Evolutionary conservation across 169 alveolate genomes (phyloP).

Genomic region (Plasmodium chabaudi): DNA sequence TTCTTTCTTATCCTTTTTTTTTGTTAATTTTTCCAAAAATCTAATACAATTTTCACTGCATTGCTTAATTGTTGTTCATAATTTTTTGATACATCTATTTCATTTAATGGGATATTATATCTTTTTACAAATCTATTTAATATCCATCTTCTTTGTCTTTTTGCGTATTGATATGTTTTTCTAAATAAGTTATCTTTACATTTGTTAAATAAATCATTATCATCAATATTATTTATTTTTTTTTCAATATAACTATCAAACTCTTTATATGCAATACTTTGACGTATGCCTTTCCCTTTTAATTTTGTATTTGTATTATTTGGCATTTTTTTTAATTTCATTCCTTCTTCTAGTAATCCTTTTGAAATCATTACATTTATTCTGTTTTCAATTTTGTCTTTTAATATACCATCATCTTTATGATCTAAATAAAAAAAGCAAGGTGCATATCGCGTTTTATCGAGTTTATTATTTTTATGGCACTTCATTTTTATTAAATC

Average conservation of each 20-base stretch:
- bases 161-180: slow-evolving; percentile 83
- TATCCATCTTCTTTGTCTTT: slow-evolving; percentile 85
- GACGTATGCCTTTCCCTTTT: slow-evolving; percentile 18
- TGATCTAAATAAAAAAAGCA: slow-evolving; percentile 28
- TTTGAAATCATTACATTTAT: slow-evolving; percentile 26
- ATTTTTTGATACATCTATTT: slow-evolving; percentile 49
- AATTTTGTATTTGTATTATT: slow-evolving; percentile 65
- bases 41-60: slow-evolving; percentile 21
- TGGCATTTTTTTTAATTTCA: slow-evolving; percentile 63
- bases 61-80: slow-evolving; percentile 16
- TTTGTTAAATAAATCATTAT: slow-evolving; percentile 38
- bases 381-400: slow-evolving; percentile 74
- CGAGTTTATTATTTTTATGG: slow-evolving; percentile 61
- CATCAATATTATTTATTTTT: slow-evolving; percentile 32
- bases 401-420: slow-evolving; percentile 73
- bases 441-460: slow-evolving; percentile 49
- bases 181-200: slow-evolving; percentile 77
- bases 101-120: slow-evolving; percentile 28
- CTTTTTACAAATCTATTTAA: slow-evolving; percentile 77
- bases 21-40: slow-evolving; percentile 37
- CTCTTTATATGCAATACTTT: slow-evolving; percentile 84
- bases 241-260: slow-evolving; percentile 76
- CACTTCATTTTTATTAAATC: slow-evolving; percentile 76
- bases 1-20: not conserved
- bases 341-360: slow-evolving; percentile 57